These are phyloP conservation scores for Parathielavia hyrcaniae DNA, from an alignment of 495 filamentous ascomycete species.

Conservation along the genomic window DNA sequence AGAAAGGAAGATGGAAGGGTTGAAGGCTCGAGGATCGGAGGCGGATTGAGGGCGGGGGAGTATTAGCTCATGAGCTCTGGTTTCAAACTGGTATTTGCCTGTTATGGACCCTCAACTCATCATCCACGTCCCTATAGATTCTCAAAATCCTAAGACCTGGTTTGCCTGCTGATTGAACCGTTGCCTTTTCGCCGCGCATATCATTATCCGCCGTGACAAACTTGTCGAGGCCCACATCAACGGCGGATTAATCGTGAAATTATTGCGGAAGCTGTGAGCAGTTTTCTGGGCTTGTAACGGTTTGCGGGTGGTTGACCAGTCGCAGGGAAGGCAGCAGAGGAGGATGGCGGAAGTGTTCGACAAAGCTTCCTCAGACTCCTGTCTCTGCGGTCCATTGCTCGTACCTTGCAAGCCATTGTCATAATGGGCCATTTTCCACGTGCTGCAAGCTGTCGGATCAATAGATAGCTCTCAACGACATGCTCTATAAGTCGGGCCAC, in stretches of 20 bases:
- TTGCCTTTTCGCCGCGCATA: slow-evolving; percentile 51
- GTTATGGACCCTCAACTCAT: not conserved
- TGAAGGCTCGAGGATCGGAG: not conserved
- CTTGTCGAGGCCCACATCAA: slow-evolving; percentile 42
- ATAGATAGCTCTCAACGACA: not conserved
- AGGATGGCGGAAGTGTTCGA: too few relatives aligned
- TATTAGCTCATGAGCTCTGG: too few relatives aligned
- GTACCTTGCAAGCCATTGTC: too few relatives aligned
- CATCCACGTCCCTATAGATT: too few relatives aligned
- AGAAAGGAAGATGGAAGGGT: not conserved
- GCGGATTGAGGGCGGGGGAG: not conserved
- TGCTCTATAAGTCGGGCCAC: not conserved
- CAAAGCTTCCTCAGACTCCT: too few relatives aligned
- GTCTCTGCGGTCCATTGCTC: too few relatives aligned
- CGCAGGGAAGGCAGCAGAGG: too few relatives aligned
- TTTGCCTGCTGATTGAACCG: slow-evolving; percentile 57
- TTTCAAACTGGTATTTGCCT: not conserved
- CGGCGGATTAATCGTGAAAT: not conserved
- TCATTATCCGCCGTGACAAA: slow-evolving; percentile 41
- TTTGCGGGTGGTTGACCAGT: too few relatives aligned
- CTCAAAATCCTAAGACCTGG: slow-evolving; percentile 45
- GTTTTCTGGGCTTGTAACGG: not conserved
- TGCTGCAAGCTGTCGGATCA: not conserved
- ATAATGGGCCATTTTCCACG: too few relatives aligned
- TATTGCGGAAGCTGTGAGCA: not conserved